Evolutionary conservation across 2,329 filamentous ascomycete species (phyloP).

Genomic region (Thyridium curvatum): DNA sequence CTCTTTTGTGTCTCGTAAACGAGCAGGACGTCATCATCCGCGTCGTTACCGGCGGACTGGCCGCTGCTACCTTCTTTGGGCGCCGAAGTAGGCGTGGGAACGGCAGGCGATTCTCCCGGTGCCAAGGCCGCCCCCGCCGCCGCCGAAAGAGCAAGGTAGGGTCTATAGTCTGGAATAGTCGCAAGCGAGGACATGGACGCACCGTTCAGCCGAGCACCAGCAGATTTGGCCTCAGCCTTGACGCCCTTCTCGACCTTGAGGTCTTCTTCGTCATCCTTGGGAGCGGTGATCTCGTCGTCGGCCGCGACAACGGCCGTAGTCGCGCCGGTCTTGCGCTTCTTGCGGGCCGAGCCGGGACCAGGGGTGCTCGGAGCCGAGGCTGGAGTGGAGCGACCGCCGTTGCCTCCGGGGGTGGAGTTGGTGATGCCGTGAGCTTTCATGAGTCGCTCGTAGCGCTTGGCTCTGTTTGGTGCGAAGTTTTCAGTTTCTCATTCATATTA

Average conservation of each 20-base stretch:
- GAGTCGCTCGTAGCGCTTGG: slow-evolving; percentile 63
- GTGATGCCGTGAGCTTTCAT: slow-evolving; percentile 51
- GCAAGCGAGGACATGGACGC: too few species aligned
- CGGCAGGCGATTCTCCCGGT: too few species aligned
- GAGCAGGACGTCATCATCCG: slow-evolving; percentile 1
- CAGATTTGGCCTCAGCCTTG: neutral
- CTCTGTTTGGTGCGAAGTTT: slow-evolving; percentile 30
- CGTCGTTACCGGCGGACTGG: neutral
- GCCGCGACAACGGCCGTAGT: slow-evolving; percentile 4
- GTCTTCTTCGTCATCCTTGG: neutral
- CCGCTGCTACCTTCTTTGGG: neutral
- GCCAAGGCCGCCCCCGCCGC: too few species aligned
- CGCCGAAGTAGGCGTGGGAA: too few species aligned
- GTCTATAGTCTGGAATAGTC: too few species aligned
- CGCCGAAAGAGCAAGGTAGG: too few species aligned
- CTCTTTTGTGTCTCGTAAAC: neutral
- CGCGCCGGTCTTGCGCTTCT: slow-evolving; percentile 13
- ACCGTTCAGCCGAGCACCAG: too few species aligned
- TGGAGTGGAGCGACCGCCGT: slow-evolving; percentile 4
- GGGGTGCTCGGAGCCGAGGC: slow-evolving; percentile 1
- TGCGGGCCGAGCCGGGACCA: slow-evolving; percentile 5
- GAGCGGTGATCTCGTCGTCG: slow-evolving; percentile 6
- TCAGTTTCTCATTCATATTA: too few species aligned
- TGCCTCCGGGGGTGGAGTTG: slow-evolving; percentile 15
- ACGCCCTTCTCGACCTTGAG: neutral